Evolutionary conservation across 768 basidiomycete genomes (phyloP).

Genomic region (Mycena latifolia): DNA sequence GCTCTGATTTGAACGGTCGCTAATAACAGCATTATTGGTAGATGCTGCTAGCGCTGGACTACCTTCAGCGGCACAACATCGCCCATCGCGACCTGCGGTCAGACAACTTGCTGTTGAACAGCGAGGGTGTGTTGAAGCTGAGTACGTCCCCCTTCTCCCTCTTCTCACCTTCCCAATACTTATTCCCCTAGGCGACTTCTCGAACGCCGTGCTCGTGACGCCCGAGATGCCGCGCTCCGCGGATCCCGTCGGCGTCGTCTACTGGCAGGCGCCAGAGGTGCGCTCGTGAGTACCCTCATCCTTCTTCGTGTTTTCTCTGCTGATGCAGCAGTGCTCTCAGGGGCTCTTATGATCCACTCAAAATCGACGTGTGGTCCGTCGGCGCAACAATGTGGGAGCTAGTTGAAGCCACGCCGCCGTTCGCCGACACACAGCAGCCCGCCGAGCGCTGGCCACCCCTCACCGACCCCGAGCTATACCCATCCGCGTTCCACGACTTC

Average conservation of each 20-base stretch:
- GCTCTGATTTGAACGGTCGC: not conserved
- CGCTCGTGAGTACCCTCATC: constrained; percentile 64
- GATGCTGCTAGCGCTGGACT: constrained; percentile 76
- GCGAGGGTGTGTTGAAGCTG: constrained; percentile 78
- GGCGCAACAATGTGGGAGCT: constrained; percentile 90
- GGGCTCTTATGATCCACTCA: constrained; percentile 78
- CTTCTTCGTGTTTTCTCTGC: constrained; percentile 9
- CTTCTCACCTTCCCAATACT: not conserved
- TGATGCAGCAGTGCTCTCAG: constrained; percentile 48
- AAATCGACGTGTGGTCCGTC: constrained; percentile 85
- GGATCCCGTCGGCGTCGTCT: constrained; percentile 78
- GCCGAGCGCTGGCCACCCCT: constrained; percentile 77
- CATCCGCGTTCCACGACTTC: constrained; percentile 81
- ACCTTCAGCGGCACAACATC: constrained; percentile 72
- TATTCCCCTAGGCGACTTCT: constrained; percentile 76
- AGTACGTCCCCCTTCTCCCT: constrained; percentile 57
- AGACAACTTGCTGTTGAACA: constrained; percentile 83
- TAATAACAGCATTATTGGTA: constrained; percentile 43
- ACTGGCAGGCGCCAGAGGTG: constrained; percentile 91
- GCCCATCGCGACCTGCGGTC: constrained; percentile 89
- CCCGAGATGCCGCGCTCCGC: constrained; percentile 62
- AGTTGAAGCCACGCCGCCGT: constrained; percentile 81
- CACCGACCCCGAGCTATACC: constrained; percentile 68
- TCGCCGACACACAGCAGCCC: constrained; percentile 68
- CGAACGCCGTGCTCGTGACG: constrained; percentile 74